Conservation (phyloP, 2,329 filamentous ascomycete genomes). For the Huntiella bhutanensis region DNA sequence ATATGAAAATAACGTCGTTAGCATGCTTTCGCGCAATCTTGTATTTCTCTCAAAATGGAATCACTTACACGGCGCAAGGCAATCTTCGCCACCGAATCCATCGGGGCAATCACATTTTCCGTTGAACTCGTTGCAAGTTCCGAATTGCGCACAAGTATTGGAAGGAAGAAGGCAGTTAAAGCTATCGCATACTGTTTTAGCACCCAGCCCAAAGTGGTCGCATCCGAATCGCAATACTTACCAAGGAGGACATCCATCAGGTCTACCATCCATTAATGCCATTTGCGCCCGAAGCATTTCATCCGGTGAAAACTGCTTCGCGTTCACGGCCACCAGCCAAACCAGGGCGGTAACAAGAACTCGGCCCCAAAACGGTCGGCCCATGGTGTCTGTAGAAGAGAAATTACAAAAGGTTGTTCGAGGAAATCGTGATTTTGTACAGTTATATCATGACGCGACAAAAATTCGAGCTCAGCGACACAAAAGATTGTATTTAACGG, state of each 20-base stretch:
- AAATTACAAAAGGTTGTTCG: neutral
- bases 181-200: conserved; percentile 28
- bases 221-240: conserved; percentile 21
- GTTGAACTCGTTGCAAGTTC: conserved; percentile 71
- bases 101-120: conserved; percentile 85
- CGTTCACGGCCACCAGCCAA: neutral
- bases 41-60: neutral
- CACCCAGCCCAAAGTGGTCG: conserved; percentile 12
- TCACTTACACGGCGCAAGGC: conserved; percentile 53
- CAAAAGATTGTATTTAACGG: too few species aligned
- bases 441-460: too few species aligned
- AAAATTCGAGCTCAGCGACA: too few species aligned
- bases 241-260: conserved; percentile 64
- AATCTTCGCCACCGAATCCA: conserved; percentile 89
- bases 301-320: conserved; percentile 39
- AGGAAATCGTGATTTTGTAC: too few species aligned
- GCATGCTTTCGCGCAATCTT: conserved; percentile 4
- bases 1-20: conserved; percentile 9
- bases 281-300: conserved; percentile 47
- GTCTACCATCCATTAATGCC: conserved; percentile 52
- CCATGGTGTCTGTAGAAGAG: neutral
- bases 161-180: conserved; percentile 96
- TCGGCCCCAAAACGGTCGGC: neutral
- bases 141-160: conserved; percentile 80
- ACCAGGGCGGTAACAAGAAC: neutral